Evolutionary conservation across 768 basidiomycete species (phyloP).

Genomic region (Strobilomyces echinocephalus): DNA sequence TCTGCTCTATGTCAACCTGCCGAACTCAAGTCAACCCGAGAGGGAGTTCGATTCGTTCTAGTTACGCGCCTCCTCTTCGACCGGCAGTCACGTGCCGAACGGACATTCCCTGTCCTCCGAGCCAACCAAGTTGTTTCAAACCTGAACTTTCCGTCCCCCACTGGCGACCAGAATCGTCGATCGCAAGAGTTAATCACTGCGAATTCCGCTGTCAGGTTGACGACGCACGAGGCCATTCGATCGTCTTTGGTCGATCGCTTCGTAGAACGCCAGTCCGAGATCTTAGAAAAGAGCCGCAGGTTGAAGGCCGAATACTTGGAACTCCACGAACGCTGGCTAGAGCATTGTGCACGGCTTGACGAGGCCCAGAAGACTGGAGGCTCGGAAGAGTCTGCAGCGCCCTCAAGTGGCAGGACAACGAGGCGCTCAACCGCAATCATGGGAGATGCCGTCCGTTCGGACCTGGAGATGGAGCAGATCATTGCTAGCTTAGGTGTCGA

Average conservation of each 20-base stretch:
- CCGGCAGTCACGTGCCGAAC: conserved; percentile 56
- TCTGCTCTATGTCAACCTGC: conserved; percentile 10
- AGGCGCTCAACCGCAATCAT: conserved; percentile 65
- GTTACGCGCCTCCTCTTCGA: conserved; percentile 58
- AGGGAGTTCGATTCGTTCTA: conserved; percentile 60
- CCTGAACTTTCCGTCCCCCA: conserved; percentile 24
- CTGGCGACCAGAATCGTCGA: conserved; percentile 39
- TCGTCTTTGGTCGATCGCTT: conserved; percentile 53
- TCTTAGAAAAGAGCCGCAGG: conserved; percentile 50
- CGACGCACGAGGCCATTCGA: conserved; percentile 38
- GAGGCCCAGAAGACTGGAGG: conserved; percentile 34
- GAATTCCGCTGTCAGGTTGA: conserved; percentile 32
- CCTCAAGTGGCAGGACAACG: conserved; percentile 56
- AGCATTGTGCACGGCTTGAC: conserved; percentile 67
- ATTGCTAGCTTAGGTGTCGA: conserved; percentile 91
- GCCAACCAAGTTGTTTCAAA: conserved; percentile 50
- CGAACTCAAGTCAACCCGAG: conserved; percentile 41
- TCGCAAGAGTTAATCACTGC: conserved; percentile 45
- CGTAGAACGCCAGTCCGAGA: conserved; percentile 43
- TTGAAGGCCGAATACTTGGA: conserved; percentile 63
- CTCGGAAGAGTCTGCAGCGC: conserved; percentile 35
- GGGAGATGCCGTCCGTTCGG: conserved; percentile 88
- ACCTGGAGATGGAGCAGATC: conserved; percentile 96
- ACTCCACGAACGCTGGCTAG: conserved; percentile 69
- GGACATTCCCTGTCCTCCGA: conserved; percentile 57